phyloP scores from a whole-genome alignment of 768 basidiomycete species.

The Kondoa subrosea region DNA sequence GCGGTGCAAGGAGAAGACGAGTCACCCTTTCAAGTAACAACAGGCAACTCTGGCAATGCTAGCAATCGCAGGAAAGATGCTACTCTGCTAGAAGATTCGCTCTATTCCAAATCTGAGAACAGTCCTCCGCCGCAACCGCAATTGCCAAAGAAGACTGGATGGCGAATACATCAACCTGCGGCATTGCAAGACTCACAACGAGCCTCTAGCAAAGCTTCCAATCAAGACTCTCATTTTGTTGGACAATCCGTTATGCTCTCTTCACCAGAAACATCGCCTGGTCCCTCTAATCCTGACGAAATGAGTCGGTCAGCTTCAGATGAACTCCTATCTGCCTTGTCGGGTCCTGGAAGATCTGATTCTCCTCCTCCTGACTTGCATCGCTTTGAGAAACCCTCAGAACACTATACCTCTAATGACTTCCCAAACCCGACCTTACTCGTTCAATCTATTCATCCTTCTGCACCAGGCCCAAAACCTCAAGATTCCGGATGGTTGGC shows the following conservation, averaged over 20 bases:
- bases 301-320: neutral
- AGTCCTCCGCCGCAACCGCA: neutral
- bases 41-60: neutral
- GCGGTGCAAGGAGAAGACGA: too few species aligned
- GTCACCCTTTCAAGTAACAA: neutral
- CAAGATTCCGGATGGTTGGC: conserved; percentile 8
- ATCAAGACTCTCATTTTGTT: neutral
- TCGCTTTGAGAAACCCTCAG: too few species aligned
- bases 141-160: neutral
- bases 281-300: neutral
- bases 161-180: neutral
- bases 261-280: neutral
- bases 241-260: neutral
- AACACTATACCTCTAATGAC: too few species aligned
- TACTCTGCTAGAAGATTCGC: neutral
- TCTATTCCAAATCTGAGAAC: neutral
- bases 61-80: neutral
- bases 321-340: neutral
- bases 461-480: neutral
- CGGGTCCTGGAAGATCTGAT: neutral
- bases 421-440: neutral
- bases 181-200: neutral
- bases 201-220: neutral
- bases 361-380: neutral
- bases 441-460: neutral